Conservation (phyloP, 2,329 filamentous ascomycete genomes). For the Aspergillus sp. region DNA sequence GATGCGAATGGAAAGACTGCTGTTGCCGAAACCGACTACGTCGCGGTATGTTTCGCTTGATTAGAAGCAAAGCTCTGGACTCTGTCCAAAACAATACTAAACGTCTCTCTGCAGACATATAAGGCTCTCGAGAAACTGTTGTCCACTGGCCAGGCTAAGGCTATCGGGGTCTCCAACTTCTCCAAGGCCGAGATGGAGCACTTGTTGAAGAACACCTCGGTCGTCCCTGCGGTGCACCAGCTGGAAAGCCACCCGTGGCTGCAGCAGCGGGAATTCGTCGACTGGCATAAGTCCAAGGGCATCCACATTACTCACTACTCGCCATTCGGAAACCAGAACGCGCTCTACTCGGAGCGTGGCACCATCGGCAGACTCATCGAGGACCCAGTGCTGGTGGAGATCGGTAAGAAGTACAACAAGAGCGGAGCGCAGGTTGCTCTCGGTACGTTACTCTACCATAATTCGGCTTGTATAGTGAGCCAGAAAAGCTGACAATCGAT, state of each 20-base stretch:
- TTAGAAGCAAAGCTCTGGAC: neutral
- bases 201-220: slow-evolving; percentile 44
- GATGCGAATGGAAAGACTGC: slow-evolving; percentile 41
- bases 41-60: slow-evolving; percentile 41
- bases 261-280: slow-evolving; percentile 49
- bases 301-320: slow-evolving; percentile 58
- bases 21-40: slow-evolving; percentile 48
- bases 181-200: slow-evolving; percentile 49
- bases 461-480: neutral
- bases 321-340: slow-evolving; percentile 56
- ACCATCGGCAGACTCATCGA: slow-evolving; percentile 53
- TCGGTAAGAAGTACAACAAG: slow-evolving; percentile 55
- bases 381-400: slow-evolving; percentile 49
- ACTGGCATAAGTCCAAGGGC: slow-evolving; percentile 50
- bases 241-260: slow-evolving; percentile 56
- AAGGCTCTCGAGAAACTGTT: slow-evolving; percentile 50
- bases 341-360: slow-evolving; percentile 46
- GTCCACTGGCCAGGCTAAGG: slow-evolving; percentile 44
- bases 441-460: slow-evolving; percentile 30
- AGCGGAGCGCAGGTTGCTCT: slow-evolving; percentile 52
- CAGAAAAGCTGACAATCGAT: neutral
- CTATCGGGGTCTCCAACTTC: slow-evolving; percentile 57
- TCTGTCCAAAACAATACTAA: neutral
- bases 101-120: slow-evolving; percentile 42
- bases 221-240: slow-evolving; percentile 52